phyloP scores from a whole-genome alignment of 129 eudicot genomes.

The Scalesia atractyloides region DNA sequence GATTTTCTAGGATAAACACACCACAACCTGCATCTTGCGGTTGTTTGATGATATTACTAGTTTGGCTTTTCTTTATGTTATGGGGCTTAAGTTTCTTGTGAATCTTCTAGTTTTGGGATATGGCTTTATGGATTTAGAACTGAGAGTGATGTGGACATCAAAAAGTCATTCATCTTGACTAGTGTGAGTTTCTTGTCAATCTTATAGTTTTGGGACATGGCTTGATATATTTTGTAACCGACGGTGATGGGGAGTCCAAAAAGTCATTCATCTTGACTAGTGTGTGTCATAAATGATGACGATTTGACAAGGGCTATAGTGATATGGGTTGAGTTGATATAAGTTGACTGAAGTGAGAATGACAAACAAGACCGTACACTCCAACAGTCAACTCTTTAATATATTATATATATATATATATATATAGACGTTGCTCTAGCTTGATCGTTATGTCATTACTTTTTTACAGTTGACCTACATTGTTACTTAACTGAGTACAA shows the following conservation, averaged over 20 bases:
- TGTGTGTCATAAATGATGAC: neutral
- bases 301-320: conserved; percentile 4
- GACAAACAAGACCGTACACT: neutral
- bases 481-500: neutral
- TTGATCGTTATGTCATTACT: neutral
- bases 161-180: neutral
- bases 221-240: conserved; percentile 10
- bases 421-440: neutral
- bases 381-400: neutral
- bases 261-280: neutral
- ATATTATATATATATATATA: neutral
- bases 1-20: too few species aligned
- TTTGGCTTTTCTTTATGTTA: neutral
- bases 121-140: conserved; percentile 16
- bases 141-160: neutral
- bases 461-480: conserved; percentile 8
- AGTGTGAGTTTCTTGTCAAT: neutral
- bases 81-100: neutral
- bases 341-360: conserved; percentile 5
- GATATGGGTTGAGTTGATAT: neutral
- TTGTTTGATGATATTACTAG: neutral
- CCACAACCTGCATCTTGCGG: too few species aligned
- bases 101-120: conserved; percentile 7
- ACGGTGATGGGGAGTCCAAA: neutral
- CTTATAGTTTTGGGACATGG: conserved; percentile 15